Conservation (phyloP, 176 grass and related monocot species). For the Puccinellia tenuiflora region DNA sequence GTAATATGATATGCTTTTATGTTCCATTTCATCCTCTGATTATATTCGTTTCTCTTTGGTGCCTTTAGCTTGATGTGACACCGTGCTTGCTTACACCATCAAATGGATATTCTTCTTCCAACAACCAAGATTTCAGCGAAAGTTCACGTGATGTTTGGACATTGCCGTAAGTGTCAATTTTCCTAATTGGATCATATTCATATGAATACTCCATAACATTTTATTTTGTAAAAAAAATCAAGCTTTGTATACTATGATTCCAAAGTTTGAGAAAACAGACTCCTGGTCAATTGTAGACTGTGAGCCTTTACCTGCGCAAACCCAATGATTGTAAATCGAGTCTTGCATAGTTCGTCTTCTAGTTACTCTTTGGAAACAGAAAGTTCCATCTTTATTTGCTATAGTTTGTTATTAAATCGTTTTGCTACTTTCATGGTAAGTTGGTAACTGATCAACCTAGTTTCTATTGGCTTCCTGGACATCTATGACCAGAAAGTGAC, state of each 20-base stretch:
- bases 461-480: not conserved
- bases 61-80: slow-evolving; percentile 78
- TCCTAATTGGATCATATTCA: slow-evolving; percentile 4
- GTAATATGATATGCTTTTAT: too few relatives aligned
- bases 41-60: slow-evolving; percentile 27
- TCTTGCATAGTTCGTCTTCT: not conserved
- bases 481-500: not conserved
- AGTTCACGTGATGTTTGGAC: slow-evolving; percentile 60
- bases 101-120: slow-evolving; percentile 47
- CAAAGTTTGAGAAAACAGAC: not conserved
- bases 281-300: not conserved
- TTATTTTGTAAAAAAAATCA: not conserved
- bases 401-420: not conserved
- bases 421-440: not conserved
- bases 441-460: not conserved
- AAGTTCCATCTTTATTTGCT: not conserved
- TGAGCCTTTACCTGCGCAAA: not conserved
- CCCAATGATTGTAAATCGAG: not conserved
- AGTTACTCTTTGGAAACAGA: not conserved
- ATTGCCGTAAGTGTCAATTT: slow-evolving; percentile 66
- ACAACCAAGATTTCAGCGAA: slow-evolving; percentile 31
- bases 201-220: not conserved
- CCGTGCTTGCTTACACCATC: slow-evolving; percentile 81
- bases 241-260: not conserved
- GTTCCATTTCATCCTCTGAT: not conserved